Evolutionary conservation across 2,329 filamentous ascomycete genomes (phyloP), one percentile per base, ranked within the genome.

Genomic region (Aspergillus eucalypticola): DNA sequence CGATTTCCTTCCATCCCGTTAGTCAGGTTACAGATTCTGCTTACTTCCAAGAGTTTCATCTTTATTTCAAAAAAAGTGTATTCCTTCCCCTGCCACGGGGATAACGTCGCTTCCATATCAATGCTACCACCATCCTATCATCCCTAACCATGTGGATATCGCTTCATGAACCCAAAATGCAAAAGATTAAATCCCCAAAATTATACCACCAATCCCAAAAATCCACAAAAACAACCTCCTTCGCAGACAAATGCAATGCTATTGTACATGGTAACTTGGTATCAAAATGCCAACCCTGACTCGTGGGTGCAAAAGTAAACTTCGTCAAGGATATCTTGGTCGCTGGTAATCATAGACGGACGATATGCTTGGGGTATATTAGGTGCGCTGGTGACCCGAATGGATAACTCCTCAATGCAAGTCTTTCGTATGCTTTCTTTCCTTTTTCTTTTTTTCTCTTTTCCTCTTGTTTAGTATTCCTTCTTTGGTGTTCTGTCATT

Each of bases 331-430:
- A 50, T 50, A 50, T 50, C 46, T 50, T n/a, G 46, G 46, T 50
- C 46, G 46, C 46, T 50, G 46, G 46, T 50, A 50, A 50, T 50
- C 46, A 50, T 50, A 50, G 46, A 50, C 46, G 17, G 39, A 25
- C 29, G 56, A 39, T 58, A 52, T 52, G 27, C 50, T 58, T 17
- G 27, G 46, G 56, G 50, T 52, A 58, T 46, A 58, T 46, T 44
- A 48, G 39, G 49, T 35, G 52, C 27, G n/a, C 39, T 19, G 25
- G 25, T 39, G 19, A 39, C 44, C 29, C n/a, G 23, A 55, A 55
- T 42, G 19, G 21, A 46, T 13, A 42, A 44, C 21, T 29, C 39
- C 39, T 19, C 41, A 17, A 42, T 55, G 39, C 53, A 42, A 55
- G 44, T 21, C 41, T 54, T 32, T 32, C 42, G 23, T 42, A 44